A percentile compares a stretch with the other conserved stretches of the same genome.
These are phyloP conservation scores for Colletotrichum sp. DNA, from an alignment of 2,329 filamentous ascomycete genomes.

Conservation along the genomic window DNA sequence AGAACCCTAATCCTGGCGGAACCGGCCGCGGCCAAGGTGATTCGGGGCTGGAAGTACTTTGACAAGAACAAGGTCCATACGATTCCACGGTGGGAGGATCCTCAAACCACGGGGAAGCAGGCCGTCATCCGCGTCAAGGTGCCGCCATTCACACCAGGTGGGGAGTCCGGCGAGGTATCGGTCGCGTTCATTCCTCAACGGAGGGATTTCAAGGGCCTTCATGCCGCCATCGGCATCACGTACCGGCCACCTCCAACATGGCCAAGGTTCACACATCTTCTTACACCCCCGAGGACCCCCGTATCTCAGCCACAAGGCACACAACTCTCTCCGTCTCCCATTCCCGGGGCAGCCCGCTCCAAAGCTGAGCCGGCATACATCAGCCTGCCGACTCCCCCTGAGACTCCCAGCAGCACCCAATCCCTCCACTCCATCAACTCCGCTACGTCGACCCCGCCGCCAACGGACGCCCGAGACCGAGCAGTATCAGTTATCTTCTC, in stretches of 20 bases:
- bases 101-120: constrained; percentile 36
- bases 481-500: constrained; percentile 69
- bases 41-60: constrained; percentile 74
- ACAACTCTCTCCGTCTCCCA: constrained; percentile 12
- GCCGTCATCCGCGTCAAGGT: constrained; percentile 53
- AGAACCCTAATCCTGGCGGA: constrained; percentile 71
- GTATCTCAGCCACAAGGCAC: constrained; percentile 24
- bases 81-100: constrained; percentile 52
- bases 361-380: constrained; percentile 22
- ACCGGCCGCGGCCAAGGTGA: constrained; percentile 67
- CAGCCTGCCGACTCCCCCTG: constrained; percentile 39
- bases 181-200: constrained; percentile 70
- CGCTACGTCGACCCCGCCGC: constrained; percentile 31
- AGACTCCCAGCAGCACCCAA: constrained; percentile 32
- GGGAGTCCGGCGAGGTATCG: constrained; percentile 70
- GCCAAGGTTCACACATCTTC: constrained; percentile 19
- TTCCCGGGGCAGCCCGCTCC: constrained; percentile 1
- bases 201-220: constrained; percentile 63
- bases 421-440: constrained; percentile 41
- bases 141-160: constrained; percentile 55
- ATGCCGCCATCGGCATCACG: constrained; percentile 74
- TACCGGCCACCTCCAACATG: constrained; percentile 62
- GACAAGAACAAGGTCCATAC: constrained; percentile 51
- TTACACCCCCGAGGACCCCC: constrained; percentile 25
- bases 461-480: constrained; percentile 38